A percentile compares a stretch with the other conserved stretches of the same genome.
phyloP scores from a whole-genome alignment of 441 rosid genomes.

The Capsella rubella region DNA sequence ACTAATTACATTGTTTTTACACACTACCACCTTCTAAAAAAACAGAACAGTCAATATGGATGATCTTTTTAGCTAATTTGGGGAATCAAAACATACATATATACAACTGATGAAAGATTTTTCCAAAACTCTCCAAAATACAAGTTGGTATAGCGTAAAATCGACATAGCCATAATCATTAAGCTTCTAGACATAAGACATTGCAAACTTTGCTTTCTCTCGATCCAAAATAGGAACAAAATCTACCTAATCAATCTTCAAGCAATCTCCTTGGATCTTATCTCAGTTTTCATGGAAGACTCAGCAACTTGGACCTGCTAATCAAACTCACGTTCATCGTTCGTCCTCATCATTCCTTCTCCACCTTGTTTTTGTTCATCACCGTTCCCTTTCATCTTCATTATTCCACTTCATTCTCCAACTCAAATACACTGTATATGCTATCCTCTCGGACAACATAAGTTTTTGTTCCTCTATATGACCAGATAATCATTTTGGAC shows the following conservation, averaged over 20 bases:
- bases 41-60: neutral
- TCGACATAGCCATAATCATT: neutral
- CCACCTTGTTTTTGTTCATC: slow-evolving; percentile 1
- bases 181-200: neutral
- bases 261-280: neutral
- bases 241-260: neutral
- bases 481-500: neutral
- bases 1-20: too few species aligned
- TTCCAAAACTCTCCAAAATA: neutral
- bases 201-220: neutral
- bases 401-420: neutral
- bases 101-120: neutral
- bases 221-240: neutral
- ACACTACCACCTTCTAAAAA: neutral
- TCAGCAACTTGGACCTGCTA: neutral
- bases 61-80: neutral
- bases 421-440: neutral
- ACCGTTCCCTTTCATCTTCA: slow-evolving; percentile 13
- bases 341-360: neutral
- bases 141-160: neutral
- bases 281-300: neutral
- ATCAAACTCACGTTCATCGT: neutral
- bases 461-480: neutral
- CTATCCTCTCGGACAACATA: neutral
- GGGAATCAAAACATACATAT: neutral